Evolutionary conservation across 768 basidiomycete genomes (phyloP), one percentile per base, ranked within the genome.

Genomic region (Lentinula boryana): DNA sequence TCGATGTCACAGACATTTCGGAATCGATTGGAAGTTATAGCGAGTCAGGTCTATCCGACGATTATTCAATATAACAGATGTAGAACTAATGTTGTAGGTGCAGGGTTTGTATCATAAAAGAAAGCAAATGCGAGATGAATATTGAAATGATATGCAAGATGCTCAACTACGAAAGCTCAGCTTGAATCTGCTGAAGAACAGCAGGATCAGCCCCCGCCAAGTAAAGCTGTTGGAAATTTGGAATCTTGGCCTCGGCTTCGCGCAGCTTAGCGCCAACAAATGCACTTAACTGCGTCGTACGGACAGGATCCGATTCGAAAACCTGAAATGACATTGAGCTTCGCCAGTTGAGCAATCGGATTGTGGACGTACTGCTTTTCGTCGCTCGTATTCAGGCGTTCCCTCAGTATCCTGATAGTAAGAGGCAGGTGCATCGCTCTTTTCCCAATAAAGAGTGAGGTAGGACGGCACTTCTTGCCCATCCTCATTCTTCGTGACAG

Each of bases 321-420:
- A 88, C 68, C 93, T 95, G 66, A 10, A 58, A 60, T 35, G 15
- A 56, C 41, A 46, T 35, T 35, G 23, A 60, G 36, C 35, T 7
- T 35, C 21, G 18, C 61, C 4, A 32, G 31, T 27, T 49, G 51
- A 35, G 4, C 2, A 23, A 44, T n/a, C 4, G 21, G 8, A 13
- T 16, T 27, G 38, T 43, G 4, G 43, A 65, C 82, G 38, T 69
- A 94, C 93, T 60, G 76, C 74, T 75, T 86, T 84, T 46, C 91
- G 84, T 35, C 93, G 88, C n/a, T 79, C 74, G 64, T 87, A 87
- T 70, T 95, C 93, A 5, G 84, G 76, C 1, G 89, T 92, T 7
- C 81, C 86, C 70, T 89, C 80, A 9, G 82, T 82, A n/a, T 79
- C 80, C 41, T 81, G 79, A 66, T 82, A 90, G 66, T 83, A 87